Evolutionary conservation across 73 alveolate species (phyloP).

Genomic region (Paramecium caudatum): DNA sequence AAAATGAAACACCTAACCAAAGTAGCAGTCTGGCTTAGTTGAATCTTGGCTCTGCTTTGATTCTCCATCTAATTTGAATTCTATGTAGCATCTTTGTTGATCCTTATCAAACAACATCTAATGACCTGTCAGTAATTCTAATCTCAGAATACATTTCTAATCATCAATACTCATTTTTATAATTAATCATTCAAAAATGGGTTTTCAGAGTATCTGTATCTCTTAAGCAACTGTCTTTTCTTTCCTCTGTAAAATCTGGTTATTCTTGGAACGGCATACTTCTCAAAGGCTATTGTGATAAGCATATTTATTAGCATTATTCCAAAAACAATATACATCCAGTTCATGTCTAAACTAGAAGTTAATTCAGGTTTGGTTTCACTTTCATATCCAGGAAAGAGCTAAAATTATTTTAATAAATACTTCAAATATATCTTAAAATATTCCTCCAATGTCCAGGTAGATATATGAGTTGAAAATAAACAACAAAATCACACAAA

Average conservation of each 20-base stretch:
- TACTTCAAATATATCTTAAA: background rate
- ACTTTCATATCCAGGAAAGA: background rate
- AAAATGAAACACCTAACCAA: slow-evolving; percentile 21
- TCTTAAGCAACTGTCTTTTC: slow-evolving; percentile 24
- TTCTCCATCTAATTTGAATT: slow-evolving; percentile 18
- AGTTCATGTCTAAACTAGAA: background rate
- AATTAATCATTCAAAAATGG: slow-evolving; percentile 51
- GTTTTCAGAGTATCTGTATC: slow-evolving; percentile 50
- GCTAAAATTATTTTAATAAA: background rate
- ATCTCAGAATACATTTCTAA: background rate
- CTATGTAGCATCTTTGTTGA: background rate
- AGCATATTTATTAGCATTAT: slow-evolving; percentile 2
- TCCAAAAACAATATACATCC: background rate
- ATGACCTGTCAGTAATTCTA: background rate
- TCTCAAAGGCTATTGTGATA: slow-evolving; percentile 25
- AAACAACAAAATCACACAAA: slow-evolving; percentile 61
- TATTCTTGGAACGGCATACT: slow-evolving; percentile 15
- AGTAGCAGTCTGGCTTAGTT: background rate
- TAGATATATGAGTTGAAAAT: slow-evolving; percentile 18
- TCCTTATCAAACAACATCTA: background rate
- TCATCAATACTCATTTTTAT: background rate
- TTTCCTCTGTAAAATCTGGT: slow-evolving; percentile 47
- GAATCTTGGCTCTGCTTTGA: background rate
- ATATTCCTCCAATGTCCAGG: background rate
- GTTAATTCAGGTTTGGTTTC: background rate